Conservation (phyloP, 352 stramenopile species). For the Phytophthora pistaciae region DNA sequence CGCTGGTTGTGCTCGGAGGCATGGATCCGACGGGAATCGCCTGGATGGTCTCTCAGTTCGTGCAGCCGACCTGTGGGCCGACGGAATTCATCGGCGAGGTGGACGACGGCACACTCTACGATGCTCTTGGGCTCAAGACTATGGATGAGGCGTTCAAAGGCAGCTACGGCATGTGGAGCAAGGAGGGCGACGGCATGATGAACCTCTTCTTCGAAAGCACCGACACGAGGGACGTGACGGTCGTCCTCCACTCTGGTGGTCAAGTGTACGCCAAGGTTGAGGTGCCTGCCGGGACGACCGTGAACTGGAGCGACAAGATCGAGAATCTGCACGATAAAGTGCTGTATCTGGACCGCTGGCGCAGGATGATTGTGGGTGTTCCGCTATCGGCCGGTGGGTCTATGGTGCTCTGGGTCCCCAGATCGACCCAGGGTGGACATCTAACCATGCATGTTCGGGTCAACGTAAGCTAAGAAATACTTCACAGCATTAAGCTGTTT, state of each 20-base stretch:
- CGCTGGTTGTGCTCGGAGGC: constrained; percentile 35
- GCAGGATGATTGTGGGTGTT: constrained; percentile 39
- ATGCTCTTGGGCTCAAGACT: constrained; percentile 39
- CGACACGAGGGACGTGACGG: constrained; percentile 32
- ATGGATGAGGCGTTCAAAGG: constrained; percentile 45
- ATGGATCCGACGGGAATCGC: constrained; percentile 54
- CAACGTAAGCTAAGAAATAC: constrained; percentile 49
- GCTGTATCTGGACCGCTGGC: constrained; percentile 68
- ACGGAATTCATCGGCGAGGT: constrained; percentile 38
- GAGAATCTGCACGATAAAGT: constrained; percentile 44
- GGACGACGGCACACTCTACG: constrained; percentile 42
- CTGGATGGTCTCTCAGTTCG: constrained; percentile 48
- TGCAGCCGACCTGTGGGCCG: constrained; percentile 46
- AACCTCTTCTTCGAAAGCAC: constrained; percentile 39
- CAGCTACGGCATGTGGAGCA: constrained; percentile 43
- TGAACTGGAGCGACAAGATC: constrained; percentile 29
- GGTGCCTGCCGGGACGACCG: constrained; percentile 19
- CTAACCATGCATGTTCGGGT: constrained; percentile 50
- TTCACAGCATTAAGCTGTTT: background rate
- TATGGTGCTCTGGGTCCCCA: constrained; percentile 54
- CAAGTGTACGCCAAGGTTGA: constrained; percentile 15
- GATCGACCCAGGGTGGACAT: constrained; percentile 38
- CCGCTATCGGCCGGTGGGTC: constrained; percentile 33
- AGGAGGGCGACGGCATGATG: constrained; percentile 38
- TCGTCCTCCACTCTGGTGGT: constrained; percentile 45